These are phyloP conservation scores for Epicoccum sorghinum DNA, from an alignment of 2,329 filamentous ascomycete species.

Conservation along the genomic window DNA sequence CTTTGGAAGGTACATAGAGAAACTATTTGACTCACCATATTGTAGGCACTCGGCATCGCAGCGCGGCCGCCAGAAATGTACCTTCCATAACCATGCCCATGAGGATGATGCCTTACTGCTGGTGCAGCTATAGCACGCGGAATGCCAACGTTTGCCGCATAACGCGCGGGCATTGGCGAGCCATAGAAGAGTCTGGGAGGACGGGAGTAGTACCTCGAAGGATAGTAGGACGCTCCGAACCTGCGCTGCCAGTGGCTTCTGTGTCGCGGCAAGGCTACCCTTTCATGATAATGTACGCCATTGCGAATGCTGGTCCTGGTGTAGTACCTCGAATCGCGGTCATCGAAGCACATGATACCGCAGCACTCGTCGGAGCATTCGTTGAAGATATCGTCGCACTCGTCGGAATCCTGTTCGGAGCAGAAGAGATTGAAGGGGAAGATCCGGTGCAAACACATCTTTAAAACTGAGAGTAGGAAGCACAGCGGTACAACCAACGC, in stretches of 20 bases:
- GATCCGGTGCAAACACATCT: too few relatives aligned
- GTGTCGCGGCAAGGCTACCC: slow-evolving; percentile 10
- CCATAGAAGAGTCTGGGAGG: slow-evolving; percentile 19
- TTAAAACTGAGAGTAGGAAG: too few relatives aligned
- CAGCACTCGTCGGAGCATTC: too few relatives aligned
- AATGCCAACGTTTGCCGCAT: slow-evolving; percentile 13
- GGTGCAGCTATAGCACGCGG: slow-evolving; percentile 1
- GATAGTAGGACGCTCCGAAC: slow-evolving; percentile 36
- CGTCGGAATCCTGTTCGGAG: too few relatives aligned
- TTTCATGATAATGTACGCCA: slow-evolving; percentile 18
- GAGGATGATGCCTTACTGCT: slow-evolving; percentile 9
- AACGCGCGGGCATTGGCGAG: slow-evolving; percentile 13
- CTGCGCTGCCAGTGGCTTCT: slow-evolving; percentile 28
- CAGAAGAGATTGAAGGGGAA: too few relatives aligned
- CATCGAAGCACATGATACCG: slow-evolving; percentile 32
- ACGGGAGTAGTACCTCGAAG: slow-evolving; percentile 32
- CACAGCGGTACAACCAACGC: too few relatives aligned
- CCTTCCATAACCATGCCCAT: slow-evolving; percentile 19
- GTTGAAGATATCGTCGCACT: too few relatives aligned
- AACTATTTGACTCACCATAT: slow-evolving; percentile 30
- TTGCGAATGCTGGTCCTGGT: slow-evolving; percentile 22
- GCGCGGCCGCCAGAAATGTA: slow-evolving; percentile 24
- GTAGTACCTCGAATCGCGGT: slow-evolving; percentile 18
- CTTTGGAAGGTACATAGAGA: slow-evolving; percentile 13
- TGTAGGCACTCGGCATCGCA: slow-evolving; percentile 26